phyloP scores from a whole-genome alignment of 805 yeast species.

The Ogataea dorogensis region DNA sequence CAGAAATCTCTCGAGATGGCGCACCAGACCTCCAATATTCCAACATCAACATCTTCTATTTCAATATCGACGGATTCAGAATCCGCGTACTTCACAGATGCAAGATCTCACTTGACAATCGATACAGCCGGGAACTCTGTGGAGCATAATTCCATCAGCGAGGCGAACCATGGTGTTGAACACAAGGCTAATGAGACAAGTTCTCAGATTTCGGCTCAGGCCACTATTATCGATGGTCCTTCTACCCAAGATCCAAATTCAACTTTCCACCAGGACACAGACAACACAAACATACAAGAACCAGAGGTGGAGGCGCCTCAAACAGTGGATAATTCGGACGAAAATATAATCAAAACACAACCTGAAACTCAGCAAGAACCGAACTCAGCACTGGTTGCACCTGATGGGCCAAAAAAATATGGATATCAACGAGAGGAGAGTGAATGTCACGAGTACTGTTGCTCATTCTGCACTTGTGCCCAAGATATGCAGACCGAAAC shows the following conservation, averaged over 20 bases:
- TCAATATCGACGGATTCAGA: conserved; percentile 21
- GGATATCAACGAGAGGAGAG: conserved; percentile 30
- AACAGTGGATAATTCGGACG: background rate
- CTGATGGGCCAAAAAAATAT: conserved; percentile 11
- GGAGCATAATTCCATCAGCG: conserved; percentile 1
- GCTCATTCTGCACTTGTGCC: conserved; percentile 16
- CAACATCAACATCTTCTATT: conserved; percentile 11
- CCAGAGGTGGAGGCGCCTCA: background rate
- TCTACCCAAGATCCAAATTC: conserved; percentile 3
- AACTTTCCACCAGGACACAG: background rate
- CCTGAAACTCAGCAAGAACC: conserved; percentile 16
- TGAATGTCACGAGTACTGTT: conserved; percentile 31
- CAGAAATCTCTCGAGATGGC: too few relatives aligned
- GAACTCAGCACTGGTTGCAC: conserved; percentile 15
- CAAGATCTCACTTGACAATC: conserved; percentile 23
- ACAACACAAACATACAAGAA: background rate
- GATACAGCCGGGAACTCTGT: conserved; percentile 2
- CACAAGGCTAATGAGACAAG: background rate
- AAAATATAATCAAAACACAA: conserved; percentile 7
- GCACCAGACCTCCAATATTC: background rate
- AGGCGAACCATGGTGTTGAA: background rate
- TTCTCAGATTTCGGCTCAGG: conserved; percentile 21
- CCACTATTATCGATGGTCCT: conserved; percentile 22
- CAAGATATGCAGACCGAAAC: conserved; percentile 12
- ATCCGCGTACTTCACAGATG: conserved; percentile 25